Conservation (phyloP, 805 yeast species). For the Ogataea philodendri region DNA sequence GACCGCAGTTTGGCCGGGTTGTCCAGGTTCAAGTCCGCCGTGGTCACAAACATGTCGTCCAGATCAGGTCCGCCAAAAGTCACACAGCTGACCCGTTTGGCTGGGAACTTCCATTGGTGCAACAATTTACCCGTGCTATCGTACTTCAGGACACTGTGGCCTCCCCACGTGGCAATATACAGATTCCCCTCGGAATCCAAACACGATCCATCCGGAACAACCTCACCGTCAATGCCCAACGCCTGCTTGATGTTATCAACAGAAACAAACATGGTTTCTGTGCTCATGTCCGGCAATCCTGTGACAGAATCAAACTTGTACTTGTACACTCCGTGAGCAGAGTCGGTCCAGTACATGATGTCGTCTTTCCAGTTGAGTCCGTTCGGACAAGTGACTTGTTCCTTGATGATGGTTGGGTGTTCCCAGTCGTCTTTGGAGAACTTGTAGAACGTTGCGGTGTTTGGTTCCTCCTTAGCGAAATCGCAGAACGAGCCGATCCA, state of each 20-base stretch:
- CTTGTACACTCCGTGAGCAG: slow-evolving; percentile 47
- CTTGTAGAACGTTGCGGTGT: slow-evolving; percentile 56
- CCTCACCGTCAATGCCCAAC: slow-evolving; percentile 28
- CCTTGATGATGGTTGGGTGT: slow-evolving; percentile 34
- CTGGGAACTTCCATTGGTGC: slow-evolving; percentile 55
- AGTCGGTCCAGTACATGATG: slow-evolving; percentile 52
- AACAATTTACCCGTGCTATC: slow-evolving; percentile 48
- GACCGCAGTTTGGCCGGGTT: slow-evolving; percentile 31
- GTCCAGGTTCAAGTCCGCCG: slow-evolving; percentile 55
- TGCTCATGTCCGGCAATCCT: slow-evolving; percentile 30
- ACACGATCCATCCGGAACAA: slow-evolving; percentile 83
- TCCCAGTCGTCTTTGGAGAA: slow-evolving; percentile 34
- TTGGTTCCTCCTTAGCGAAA: slow-evolving; percentile 27
- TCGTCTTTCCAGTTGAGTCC: slow-evolving; percentile 60
- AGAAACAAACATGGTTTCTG: slow-evolving; percentile 40
- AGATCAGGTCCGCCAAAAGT: slow-evolving; percentile 60
- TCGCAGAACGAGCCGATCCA: slow-evolving; percentile 78
- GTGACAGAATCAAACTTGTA: slow-evolving; percentile 41
- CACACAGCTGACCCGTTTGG: slow-evolving; percentile 60
- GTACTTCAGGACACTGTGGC: slow-evolving; percentile 54
- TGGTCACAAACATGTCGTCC: slow-evolving; percentile 64
- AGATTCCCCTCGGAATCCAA: slow-evolving; percentile 54
- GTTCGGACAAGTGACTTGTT: slow-evolving; percentile 58
- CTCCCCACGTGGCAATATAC: slow-evolving; percentile 67
- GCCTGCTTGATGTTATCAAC: slow-evolving; percentile 13